A percentile compares a stretch with the other conserved stretches of the same genome.
These are phyloP conservation scores for Salix arbutifolia DNA, from an alignment of 345 rosid species.

Conservation along the genomic window DNA sequence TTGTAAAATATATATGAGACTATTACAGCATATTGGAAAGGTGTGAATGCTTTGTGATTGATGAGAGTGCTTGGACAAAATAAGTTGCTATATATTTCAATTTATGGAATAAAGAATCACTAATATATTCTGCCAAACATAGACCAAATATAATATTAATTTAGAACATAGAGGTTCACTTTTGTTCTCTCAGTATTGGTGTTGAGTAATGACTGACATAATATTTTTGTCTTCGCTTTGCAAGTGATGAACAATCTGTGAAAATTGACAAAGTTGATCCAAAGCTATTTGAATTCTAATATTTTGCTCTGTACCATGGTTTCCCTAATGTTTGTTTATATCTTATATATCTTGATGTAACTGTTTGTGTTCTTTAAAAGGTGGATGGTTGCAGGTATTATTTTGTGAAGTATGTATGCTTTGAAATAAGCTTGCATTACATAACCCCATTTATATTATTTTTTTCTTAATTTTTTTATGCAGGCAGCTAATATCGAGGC, in stretches of 20 bases:
- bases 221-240: not conserved
- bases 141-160: not conserved
- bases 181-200: not conserved
- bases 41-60: not conserved
- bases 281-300: not conserved
- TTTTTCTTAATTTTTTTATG: constrained; percentile 10
- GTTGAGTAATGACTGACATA: not conserved
- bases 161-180: not conserved
- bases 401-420: not conserved
- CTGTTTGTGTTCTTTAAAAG: not conserved
- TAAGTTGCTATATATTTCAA: not conserved
- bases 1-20: not conserved
- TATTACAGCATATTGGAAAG: not conserved
- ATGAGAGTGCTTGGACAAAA: not conserved
- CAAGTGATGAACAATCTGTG: not conserved
- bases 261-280: not conserved
- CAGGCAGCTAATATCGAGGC: constrained; percentile 88
- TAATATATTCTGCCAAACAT: not conserved
- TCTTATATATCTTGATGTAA: not conserved
- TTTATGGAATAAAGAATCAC: not conserved
- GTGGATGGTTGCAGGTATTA: not conserved
- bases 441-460: not conserved
- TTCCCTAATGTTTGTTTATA: not conserved
- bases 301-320: not conserved
- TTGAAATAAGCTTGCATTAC: constrained; percentile 1